A percentile compares a stretch with the other conserved stretches of the same genome.
phyloP scores from a whole-genome alignment of 2,329 filamentous ascomycete genomes.

The Sporothrix pallida region DNA sequence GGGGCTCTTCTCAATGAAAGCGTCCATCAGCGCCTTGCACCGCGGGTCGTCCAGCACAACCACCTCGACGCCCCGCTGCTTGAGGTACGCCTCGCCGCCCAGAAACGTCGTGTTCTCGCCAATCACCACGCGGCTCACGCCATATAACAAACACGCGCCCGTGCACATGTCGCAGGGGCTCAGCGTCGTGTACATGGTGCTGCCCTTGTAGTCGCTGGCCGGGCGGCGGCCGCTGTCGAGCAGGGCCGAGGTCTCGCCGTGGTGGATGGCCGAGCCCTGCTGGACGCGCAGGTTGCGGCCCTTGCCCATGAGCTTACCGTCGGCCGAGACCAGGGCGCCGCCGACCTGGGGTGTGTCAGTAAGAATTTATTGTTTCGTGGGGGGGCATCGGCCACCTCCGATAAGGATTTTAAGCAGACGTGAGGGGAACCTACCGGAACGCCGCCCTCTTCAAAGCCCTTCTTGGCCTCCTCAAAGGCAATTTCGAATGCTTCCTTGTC shows the following conservation, averaged over 20 bases:
- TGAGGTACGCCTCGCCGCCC: slow-evolving; percentile 73
- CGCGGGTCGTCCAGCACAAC: slow-evolving; percentile 70
- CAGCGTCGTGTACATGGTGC: slow-evolving; percentile 84
- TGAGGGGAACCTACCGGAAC: slow-evolving; percentile 49
- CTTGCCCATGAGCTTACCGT: slow-evolving; percentile 72
- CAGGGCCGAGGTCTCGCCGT: slow-evolving; percentile 75
- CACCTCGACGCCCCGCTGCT: slow-evolving; percentile 71
- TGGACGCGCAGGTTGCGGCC: slow-evolving; percentile 80
- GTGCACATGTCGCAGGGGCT: slow-evolving; percentile 85
- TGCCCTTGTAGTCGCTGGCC: slow-evolving; percentile 67
- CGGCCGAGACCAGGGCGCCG: slow-evolving; percentile 66
- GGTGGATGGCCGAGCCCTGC: slow-evolving; percentile 71
- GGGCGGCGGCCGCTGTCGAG: slow-evolving; percentile 75
- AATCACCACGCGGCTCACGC: slow-evolving; percentile 74
- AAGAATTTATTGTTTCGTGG: no score
- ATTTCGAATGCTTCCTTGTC: slow-evolving; percentile 43
- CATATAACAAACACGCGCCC: slow-evolving; percentile 77
- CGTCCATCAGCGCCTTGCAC: slow-evolving; percentile 72
- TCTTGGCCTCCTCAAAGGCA: slow-evolving; percentile 55
- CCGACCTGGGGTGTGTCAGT: slow-evolving; percentile 52
- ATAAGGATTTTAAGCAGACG: background rate
- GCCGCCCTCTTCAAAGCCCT: slow-evolving; percentile 54
- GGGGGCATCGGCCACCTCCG: no score
- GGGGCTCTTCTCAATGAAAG: slow-evolving; percentile 74
- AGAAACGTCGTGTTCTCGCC: slow-evolving; percentile 78